Conservation (phyloP, 148 eudicot genomes). For the Silene uniflora region DNA sequence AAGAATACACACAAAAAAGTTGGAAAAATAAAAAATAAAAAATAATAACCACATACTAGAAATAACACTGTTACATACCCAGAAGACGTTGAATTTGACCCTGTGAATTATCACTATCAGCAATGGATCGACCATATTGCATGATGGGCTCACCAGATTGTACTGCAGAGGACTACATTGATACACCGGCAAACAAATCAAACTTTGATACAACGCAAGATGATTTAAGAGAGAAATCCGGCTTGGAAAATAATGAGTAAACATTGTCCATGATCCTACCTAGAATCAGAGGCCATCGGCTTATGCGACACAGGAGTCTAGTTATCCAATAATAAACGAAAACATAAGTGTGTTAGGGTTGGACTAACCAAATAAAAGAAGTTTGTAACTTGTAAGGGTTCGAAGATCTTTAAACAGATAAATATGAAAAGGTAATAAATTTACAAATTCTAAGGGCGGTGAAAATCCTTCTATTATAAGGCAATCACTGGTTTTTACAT, state of each 20-base stretch:
- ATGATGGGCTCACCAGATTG: slow-evolving; percentile 72
- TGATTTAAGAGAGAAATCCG: background rate
- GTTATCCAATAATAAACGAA: background rate
- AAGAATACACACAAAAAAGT: slow-evolving; percentile 7
- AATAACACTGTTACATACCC: slow-evolving; percentile 42
- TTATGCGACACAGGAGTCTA: slow-evolving; percentile 1
- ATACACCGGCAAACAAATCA: slow-evolving; percentile 18
- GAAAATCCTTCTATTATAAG: background rate
- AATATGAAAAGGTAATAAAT: background rate
- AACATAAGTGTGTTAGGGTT: background rate
- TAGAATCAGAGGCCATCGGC: background rate
- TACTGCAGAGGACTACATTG: slow-evolving; percentile 69
- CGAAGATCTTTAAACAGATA: background rate
- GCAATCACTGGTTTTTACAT: background rate
- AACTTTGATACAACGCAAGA: slow-evolving; percentile 4
- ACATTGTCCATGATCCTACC: background rate
- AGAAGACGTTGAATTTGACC: slow-evolving; percentile 94
- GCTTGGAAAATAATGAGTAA: background rate
- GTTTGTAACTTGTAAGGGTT: background rate
- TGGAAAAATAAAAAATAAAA: too few relatives aligned
- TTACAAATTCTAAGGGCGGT: background rate
- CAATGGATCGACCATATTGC: slow-evolving; percentile 82
- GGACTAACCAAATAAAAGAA: background rate
- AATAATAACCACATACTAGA: background rate
- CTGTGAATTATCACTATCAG: slow-evolving; percentile 52